phyloP scores from a whole-genome alignment of 768 basidiomycete species.

The Mycena metata region DNA sequence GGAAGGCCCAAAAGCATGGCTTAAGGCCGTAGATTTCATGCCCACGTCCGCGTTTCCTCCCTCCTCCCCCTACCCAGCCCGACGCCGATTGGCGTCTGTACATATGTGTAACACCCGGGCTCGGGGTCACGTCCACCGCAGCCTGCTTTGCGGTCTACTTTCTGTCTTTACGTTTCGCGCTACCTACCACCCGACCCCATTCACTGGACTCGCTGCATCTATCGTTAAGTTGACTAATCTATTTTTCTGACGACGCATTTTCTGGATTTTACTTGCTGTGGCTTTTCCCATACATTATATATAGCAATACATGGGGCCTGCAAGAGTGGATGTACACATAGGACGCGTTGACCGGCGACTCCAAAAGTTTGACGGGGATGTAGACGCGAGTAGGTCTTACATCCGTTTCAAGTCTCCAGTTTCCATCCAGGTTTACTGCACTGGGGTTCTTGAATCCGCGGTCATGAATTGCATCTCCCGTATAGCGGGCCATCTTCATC shows the following conservation, averaged over 20 bases:
- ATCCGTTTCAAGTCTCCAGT: too few species aligned
- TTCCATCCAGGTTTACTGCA: too few species aligned
- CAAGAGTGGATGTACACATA: slow-evolving; percentile 32
- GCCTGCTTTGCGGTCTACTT: slow-evolving; percentile 10
- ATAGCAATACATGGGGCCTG: slow-evolving; percentile 23
- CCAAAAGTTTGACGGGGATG: too few species aligned
- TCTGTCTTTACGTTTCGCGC: slow-evolving; percentile 30
- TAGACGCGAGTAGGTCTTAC: too few species aligned
- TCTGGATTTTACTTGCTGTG: slow-evolving; percentile 19
- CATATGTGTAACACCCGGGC: not conserved
- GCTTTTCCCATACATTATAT: slow-evolving; percentile 27
- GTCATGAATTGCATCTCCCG: too few species aligned
- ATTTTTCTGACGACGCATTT: slow-evolving; percentile 29
- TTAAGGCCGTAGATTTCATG: slow-evolving; percentile 3
- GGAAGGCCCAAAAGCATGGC: slow-evolving; percentile 40
- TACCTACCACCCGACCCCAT: slow-evolving; percentile 12
- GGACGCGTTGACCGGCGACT: not conserved
- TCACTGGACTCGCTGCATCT: slow-evolving; percentile 13
- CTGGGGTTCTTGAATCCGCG: too few species aligned
- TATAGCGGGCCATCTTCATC: too few species aligned
- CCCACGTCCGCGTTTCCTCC: too few species aligned
- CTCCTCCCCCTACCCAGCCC: not conserved
- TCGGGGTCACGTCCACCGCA: not conserved
- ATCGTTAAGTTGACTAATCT: slow-evolving; percentile 33
- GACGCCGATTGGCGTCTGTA: too few species aligned